These are phyloP conservation scores for Pachyrhizus erosus DNA, from an alignment of 306 rosid genomes.

Conservation along the genomic window DNA sequence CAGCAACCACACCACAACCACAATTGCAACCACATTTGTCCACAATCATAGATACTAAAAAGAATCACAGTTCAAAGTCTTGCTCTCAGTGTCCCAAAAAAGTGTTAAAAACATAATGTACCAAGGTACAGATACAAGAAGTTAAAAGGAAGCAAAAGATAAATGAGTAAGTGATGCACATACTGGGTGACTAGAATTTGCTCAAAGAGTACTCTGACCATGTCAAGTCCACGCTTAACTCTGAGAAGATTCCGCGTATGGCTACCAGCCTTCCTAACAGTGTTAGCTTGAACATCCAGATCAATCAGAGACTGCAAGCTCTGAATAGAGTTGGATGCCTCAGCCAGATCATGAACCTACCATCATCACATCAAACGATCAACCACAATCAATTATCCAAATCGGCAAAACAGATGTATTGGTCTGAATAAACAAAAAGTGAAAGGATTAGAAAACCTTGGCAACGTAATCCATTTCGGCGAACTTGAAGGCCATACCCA, in stretches of 20 bases:
- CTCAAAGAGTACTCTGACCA: conserved; percentile 88
- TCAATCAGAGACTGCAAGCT: conserved; percentile 71
- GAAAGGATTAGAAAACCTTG: conserved; percentile 54
- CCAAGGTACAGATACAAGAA: not conserved
- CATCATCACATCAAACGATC: conserved; percentile 15
- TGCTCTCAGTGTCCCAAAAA: too few species aligned
- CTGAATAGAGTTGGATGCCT: conserved; percentile 75
- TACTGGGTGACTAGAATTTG: conserved; percentile 74
- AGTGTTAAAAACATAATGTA: not conserved
- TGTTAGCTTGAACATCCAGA: conserved; percentile 58
- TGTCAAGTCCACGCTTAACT: conserved; percentile 92
- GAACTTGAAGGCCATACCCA: conserved; percentile 95
- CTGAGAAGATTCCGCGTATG: conserved; percentile 87
- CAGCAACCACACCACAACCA: not conserved
- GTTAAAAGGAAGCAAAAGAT: not conserved
- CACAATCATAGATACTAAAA: too few species aligned
- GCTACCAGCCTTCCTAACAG: conserved; percentile 75
- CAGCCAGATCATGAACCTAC: conserved; percentile 82
- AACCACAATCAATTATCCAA: not conserved
- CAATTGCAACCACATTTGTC: not conserved
- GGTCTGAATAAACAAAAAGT: too few species aligned
- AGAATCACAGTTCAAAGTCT: not conserved
- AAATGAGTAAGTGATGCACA: conserved; percentile 35
- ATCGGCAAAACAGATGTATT: not conserved
- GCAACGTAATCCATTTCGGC: conserved; percentile 91